Evolutionary conservation across 495 filamentous ascomycete species (phyloP).

Genomic region (Achaetomiella virescens): DNA sequence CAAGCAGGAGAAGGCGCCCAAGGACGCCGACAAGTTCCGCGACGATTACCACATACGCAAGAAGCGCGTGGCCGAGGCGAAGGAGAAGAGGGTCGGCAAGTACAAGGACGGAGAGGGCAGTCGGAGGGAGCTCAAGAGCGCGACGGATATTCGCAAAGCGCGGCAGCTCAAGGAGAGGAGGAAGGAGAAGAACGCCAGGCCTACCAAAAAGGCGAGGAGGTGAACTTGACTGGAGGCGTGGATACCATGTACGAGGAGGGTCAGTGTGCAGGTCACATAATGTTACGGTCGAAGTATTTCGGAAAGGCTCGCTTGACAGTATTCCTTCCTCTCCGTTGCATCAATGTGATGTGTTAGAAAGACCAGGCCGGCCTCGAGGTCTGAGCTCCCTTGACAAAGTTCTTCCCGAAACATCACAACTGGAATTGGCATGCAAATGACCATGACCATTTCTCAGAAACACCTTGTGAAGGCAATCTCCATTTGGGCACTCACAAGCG

Average conservation of each 20-base stretch:
- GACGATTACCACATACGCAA: constrained; percentile 86
- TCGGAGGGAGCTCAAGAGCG: constrained; percentile 71
- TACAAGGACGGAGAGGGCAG: constrained; percentile 58
- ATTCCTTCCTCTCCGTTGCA: too few relatives aligned
- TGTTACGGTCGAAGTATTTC: not conserved
- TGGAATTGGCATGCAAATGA: too few relatives aligned
- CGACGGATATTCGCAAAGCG: constrained; percentile 78
- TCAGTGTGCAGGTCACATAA: not conserved
- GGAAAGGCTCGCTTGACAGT: too few relatives aligned
- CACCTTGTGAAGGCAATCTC: too few relatives aligned
- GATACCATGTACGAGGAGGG: not conserved
- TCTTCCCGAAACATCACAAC: too few relatives aligned
- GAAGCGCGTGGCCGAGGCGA: constrained; percentile 81
- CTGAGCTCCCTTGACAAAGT: too few relatives aligned
- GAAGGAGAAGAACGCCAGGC: constrained; percentile 78
- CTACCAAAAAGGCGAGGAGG: constrained; percentile 56
- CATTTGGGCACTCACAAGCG: too few relatives aligned
- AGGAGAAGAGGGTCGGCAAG: constrained; percentile 70
- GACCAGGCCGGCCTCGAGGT: too few relatives aligned
- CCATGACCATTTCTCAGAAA: too few relatives aligned
- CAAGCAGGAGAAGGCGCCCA: constrained; percentile 76
- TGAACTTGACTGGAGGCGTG: not conserved
- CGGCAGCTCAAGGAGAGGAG: constrained; percentile 67
- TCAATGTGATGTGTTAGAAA: too few relatives aligned
- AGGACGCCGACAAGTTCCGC: constrained; percentile 82